Evolutionary conservation across 768 basidiomycete genomes (phyloP).

Genomic region (Mycena floridula): DNA sequence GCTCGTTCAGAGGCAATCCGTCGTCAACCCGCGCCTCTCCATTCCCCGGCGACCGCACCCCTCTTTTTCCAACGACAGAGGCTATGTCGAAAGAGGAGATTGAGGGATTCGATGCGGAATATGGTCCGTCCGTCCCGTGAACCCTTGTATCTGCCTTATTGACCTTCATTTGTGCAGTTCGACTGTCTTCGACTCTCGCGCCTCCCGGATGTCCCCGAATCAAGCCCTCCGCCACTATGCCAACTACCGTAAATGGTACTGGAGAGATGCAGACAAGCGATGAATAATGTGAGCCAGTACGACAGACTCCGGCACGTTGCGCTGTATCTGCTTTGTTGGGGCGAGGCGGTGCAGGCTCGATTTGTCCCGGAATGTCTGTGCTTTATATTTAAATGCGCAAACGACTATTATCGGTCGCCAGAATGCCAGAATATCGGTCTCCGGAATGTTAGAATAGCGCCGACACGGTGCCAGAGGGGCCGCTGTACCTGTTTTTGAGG

Average conservation of each 20-base stretch:
- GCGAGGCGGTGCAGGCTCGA: slow-evolving; percentile 95
- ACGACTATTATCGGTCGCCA: slow-evolving; percentile 98
- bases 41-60: too few species aligned
- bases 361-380: slow-evolving; percentile 96
- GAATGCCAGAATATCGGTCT: slow-evolving; percentile 99
- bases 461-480: slow-evolving; percentile 92
- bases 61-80: too few species aligned
- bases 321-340: slow-evolving; percentile 93
- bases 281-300: slow-evolving; percentile 98
- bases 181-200: slow-evolving; percentile 97
- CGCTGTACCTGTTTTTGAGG: slow-evolving; percentile 91
- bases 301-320: slow-evolving; percentile 96
- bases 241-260: slow-evolving; percentile 99
- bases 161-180: slow-evolving; percentile 59
- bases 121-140: too few species aligned
- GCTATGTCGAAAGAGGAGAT: too few species aligned
- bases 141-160: too few species aligned
- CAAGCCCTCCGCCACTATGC: slow-evolving; percentile 93
- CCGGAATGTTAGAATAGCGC: too few species aligned
- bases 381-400: slow-evolving; percentile 99
- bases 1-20: too few species aligned
- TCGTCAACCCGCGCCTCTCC: too few species aligned
- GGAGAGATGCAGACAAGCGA: slow-evolving; percentile 93
- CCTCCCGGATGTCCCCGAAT: slow-evolving; percentile 95
- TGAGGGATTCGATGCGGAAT: too few species aligned